These are phyloP conservation scores for Hirschioporus abietinus DNA, from an alignment of 768 basidiomycete species.

Conservation along the genomic window DNA sequence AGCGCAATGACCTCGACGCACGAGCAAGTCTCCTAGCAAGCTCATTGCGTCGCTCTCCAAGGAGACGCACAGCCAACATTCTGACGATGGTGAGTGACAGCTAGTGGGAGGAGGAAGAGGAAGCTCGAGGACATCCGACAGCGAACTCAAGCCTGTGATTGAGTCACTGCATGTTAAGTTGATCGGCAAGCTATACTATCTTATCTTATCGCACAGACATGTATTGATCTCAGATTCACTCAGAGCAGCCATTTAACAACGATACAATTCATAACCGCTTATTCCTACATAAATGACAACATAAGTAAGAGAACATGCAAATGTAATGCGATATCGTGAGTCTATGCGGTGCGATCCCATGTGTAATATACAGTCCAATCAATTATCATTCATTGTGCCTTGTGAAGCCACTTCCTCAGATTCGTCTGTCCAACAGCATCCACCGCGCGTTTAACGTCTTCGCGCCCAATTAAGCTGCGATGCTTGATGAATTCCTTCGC, in stretches of 20 bases:
- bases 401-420: constrained; percentile 74
- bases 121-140: not conserved
- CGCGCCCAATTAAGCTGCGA: constrained; percentile 56
- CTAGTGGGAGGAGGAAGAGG: not conserved
- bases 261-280: not conserved
- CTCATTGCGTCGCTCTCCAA: not conserved
- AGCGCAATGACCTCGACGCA: not conserved
- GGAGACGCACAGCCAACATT: not conserved
- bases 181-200: not conserved
- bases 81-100: not conserved
- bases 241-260: not conserved
- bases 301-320: not conserved
- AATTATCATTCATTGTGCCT: constrained; percentile 36
- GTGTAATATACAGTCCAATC: not conserved
- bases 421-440: constrained; percentile 62
- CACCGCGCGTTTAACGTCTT: constrained; percentile 62
- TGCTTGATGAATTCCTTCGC: constrained; percentile 73
- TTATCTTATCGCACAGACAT: not conserved
- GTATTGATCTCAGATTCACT: not conserved
- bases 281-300: not conserved
- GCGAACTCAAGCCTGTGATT: not conserved
- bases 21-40: not conserved
- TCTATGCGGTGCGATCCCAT: not conserved
- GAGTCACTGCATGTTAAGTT: not conserved
- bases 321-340: not conserved